These are phyloP conservation scores for Cystobasidiaceae sp. DNA, from an alignment of 1,284 basidiomycete species.

Conservation along the genomic window DNA sequence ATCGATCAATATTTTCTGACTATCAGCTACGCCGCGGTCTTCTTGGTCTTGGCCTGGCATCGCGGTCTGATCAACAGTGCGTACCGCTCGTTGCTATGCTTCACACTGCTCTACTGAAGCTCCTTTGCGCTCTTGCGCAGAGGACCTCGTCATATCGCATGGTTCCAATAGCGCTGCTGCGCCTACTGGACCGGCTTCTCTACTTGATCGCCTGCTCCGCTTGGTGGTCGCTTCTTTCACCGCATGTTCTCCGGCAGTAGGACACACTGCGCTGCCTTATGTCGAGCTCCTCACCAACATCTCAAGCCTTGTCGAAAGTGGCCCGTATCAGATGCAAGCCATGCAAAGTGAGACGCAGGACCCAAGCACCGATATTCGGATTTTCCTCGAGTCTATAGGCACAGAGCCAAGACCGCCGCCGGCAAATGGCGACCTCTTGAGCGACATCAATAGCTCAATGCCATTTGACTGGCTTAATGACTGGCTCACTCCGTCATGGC, in stretches of 20 bases:
- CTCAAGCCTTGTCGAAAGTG: background rate
- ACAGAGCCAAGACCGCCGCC: background rate
- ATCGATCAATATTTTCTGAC: constrained; percentile 2
- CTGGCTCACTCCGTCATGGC: background rate
- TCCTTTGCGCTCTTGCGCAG: background rate
- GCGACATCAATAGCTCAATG: background rate
- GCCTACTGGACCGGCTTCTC: too few species aligned
- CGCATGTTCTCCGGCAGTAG: background rate
- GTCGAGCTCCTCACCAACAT: background rate
- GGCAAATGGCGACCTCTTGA: background rate
- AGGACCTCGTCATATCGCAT: background rate
- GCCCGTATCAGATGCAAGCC: background rate
- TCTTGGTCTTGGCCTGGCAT: background rate
- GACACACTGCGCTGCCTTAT: background rate
- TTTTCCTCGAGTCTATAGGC: background rate
- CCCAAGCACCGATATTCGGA: background rate
- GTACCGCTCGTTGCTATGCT: background rate
- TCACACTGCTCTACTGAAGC: background rate
- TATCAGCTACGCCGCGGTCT: background rate
- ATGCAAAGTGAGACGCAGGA: background rate
- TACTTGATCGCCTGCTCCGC: background rate
- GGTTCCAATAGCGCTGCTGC: too few species aligned
- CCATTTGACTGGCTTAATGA: background rate
- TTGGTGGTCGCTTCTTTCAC: background rate
- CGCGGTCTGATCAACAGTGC: background rate